A percentile compares a stretch with the other conserved stretches of the same genome.
Conservation (phyloP, 495 filamentous ascomycete species). For the Aspergillus kassunensis region DNA sequence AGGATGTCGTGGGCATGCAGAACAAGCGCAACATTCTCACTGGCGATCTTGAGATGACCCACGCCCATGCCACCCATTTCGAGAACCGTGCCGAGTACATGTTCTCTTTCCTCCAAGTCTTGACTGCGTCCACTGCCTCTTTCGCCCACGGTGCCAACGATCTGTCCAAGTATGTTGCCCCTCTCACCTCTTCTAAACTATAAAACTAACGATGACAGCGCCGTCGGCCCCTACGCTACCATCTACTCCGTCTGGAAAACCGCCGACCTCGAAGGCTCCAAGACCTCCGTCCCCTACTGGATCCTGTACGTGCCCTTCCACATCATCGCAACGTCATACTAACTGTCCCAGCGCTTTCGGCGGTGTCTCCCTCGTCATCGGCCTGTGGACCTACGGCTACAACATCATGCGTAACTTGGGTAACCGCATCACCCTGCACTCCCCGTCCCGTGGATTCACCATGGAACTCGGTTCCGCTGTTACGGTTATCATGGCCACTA, state of each 20-base stretch:
- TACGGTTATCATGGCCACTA: conserved; percentile 17
- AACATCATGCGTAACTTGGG: conserved; percentile 22
- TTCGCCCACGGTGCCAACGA: conserved; percentile 22
- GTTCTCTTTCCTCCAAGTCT: conserved; percentile 18
- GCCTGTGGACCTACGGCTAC: conserved; percentile 24
- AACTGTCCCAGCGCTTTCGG: conserved; percentile 10
- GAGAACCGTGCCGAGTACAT: conserved; percentile 20
- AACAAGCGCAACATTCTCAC: conserved; percentile 15
- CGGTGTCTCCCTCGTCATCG: conserved; percentile 14
- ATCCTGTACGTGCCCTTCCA: conserved; percentile 13
- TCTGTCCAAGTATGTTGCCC: conserved; percentile 17
- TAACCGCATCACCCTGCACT: conserved; percentile 19
- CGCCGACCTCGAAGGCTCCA: conserved; percentile 8
- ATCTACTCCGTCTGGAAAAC: conserved; percentile 16
- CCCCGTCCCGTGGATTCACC: conserved; percentile 17
- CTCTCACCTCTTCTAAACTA: background rate
- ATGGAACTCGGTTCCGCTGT: conserved; percentile 21
- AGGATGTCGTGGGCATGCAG: conserved; percentile 16
- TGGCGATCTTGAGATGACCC: conserved; percentile 15
- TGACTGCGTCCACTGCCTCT: conserved; percentile 16
- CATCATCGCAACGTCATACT: background rate
- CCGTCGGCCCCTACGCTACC: conserved; percentile 19
- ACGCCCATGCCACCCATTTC: conserved; percentile 14
- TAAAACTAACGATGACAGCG: background rate
- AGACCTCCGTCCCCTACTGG: conserved; percentile 16